These are phyloP conservation scores for Phyllosticta citribraziliensis DNA, from an alignment of 2,329 filamentous ascomycete species.

Conservation along the genomic window DNA sequence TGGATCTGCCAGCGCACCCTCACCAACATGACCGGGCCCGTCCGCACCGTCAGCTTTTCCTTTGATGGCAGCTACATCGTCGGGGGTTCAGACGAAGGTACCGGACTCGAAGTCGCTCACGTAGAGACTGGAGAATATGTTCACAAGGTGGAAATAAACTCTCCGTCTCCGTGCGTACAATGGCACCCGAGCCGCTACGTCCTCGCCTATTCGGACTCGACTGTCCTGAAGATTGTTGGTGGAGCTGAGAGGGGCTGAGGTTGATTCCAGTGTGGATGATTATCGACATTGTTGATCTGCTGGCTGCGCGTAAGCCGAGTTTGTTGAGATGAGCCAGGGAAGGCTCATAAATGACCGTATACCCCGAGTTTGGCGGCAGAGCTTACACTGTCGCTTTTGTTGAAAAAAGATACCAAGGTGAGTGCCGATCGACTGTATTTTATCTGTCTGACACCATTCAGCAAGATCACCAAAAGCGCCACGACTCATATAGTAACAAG, in stretches of 20 bases:
- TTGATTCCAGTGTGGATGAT: neutral
- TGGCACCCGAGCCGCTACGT: constrained; percentile 70
- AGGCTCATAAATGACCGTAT: neutral
- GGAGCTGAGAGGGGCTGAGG: constrained; percentile 17
- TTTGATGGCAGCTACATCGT: constrained; percentile 69
- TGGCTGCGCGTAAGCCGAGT: neutral
- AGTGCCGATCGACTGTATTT: neutral
- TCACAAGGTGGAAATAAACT: constrained; percentile 59
- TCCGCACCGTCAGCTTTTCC: constrained; percentile 64
- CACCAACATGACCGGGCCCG: constrained; percentile 57
- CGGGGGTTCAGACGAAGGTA: constrained; percentile 64
- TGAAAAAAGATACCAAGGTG: neutral
- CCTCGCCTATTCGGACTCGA: constrained; percentile 60
- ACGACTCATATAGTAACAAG: too few relatives aligned
- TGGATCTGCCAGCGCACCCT: constrained; percentile 69
- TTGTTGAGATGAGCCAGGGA: neutral
- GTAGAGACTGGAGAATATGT: constrained; percentile 65
- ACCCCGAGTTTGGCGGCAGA: neutral
- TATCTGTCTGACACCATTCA: neutral
- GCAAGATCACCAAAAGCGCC: too few relatives aligned
- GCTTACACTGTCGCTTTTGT: neutral
- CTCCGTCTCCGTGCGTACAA: constrained; percentile 55
- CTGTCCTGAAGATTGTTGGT: constrained; percentile 59
- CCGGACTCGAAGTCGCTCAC: constrained; percentile 60
- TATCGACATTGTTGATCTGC: neutral